Evolutionary conservation across 2,329 filamentous ascomycete species (phyloP).

Genomic region (Fusarium pseudocircinatum): DNA sequence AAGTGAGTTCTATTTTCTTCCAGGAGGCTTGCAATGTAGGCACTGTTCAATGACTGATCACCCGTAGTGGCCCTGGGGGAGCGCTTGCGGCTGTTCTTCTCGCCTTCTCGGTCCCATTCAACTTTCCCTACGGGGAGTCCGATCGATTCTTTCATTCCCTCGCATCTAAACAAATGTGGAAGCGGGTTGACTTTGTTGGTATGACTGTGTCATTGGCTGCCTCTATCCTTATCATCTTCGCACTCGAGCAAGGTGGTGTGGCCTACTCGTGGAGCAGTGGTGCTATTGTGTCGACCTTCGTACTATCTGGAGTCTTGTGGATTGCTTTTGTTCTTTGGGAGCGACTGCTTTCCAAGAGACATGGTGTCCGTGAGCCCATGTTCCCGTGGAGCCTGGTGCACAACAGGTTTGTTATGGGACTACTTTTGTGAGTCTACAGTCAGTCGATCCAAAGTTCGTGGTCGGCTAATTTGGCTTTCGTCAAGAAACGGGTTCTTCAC

Average conservation of each 20-base stretch:
- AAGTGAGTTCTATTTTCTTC: background rate
- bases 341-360: background rate
- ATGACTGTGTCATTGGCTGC: slow-evolving; percentile 50
- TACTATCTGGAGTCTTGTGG: slow-evolving; percentile 4
- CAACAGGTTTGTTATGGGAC: background rate
- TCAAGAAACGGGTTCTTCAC: slow-evolving; percentile 6
- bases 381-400: background rate
- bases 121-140: slow-evolving; percentile 1
- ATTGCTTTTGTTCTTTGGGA: slow-evolving; percentile 21
- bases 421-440: background rate
- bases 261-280: slow-evolving; percentile 54
- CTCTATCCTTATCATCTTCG: slow-evolving; percentile 57
- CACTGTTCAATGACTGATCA: no score
- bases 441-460: background rate
- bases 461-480: background rate
- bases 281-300: slow-evolving; percentile 46
- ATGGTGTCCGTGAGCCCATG: background rate
- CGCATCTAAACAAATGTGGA: background rate
- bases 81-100: slow-evolving; percentile 6
- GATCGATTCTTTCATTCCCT: background rate
- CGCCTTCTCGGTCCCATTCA: slow-evolving; percentile 2
- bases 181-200: slow-evolving; percentile 31
- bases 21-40: background rate
- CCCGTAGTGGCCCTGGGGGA: background rate
- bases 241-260: slow-evolving; percentile 55